Evolutionary conservation across 2,329 filamentous ascomycete species (phyloP).

Genomic region (Diplodia seriata): DNA sequence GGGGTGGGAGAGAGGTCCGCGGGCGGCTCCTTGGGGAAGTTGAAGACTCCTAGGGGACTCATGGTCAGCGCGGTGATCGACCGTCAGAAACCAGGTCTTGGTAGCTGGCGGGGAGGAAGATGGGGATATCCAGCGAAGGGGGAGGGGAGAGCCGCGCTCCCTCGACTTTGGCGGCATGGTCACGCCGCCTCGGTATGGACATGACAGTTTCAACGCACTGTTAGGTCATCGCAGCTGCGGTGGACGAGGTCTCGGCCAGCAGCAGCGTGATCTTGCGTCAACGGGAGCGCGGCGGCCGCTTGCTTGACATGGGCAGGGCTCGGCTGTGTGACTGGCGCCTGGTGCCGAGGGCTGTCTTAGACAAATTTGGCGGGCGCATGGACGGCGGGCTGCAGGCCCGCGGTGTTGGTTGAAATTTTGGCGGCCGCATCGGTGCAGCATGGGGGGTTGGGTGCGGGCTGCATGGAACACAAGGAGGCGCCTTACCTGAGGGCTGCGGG

Average conservation of each 20-base stretch:
- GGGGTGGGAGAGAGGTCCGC: constrained; percentile 16
- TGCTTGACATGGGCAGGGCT: constrained; percentile 20
- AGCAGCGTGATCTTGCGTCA: constrained; percentile 33
- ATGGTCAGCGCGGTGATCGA: constrained; percentile 45
- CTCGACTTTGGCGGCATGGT: constrained; percentile 16
- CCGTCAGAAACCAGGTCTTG: constrained; percentile 15
- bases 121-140: constrained; percentile 31
- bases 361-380: constrained; percentile 36
- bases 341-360: constrained; percentile 44
- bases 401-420: constrained; percentile 26
- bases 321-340: constrained; percentile 46
- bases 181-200: constrained; percentile 33
- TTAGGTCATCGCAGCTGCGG: constrained; percentile 40
- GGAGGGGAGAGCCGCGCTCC: constrained; percentile 11
- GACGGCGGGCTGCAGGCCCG: constrained; percentile 27
- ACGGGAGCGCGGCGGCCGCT: constrained; percentile 17
- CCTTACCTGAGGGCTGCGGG: constrained; percentile 24
- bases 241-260: constrained; percentile 44
- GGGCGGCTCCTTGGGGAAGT: constrained; percentile 40
- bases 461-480: constrained; percentile 32
- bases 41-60: constrained; percentile 50
- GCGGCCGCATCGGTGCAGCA: constrained; percentile 25
- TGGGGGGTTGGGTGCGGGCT: constrained; percentile 27
- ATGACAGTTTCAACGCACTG: constrained; percentile 41
- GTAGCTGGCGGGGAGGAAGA: constrained; percentile 22